A percentile compares a stretch with the other conserved stretches of the same genome.
Conservation (phyloP, 2,329 filamentous ascomycete species). For the Monosporascus sp. region DNA sequence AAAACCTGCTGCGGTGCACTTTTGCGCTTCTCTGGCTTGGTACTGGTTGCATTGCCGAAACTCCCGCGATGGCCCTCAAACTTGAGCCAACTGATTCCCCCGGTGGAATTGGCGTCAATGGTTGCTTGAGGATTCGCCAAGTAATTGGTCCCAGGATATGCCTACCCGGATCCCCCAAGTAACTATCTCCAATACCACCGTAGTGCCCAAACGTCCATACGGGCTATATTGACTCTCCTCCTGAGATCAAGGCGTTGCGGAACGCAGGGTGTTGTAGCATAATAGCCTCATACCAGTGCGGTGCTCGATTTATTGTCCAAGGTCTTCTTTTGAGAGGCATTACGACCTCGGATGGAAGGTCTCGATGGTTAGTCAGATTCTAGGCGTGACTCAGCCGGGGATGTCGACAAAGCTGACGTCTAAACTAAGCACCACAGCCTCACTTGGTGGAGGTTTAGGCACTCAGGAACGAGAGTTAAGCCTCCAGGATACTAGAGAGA, state of each 20-base stretch:
- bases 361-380: background rate
- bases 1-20: background rate
- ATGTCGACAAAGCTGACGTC: background rate
- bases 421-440: background rate
- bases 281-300: too few relatives aligned
- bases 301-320: too few relatives aligned
- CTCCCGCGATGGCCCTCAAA: background rate
- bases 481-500: too few relatives aligned
- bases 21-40: background rate
- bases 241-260: too few relatives aligned
- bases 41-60: background rate
- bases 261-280: too few relatives aligned
- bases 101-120: background rate
- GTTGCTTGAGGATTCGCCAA: background rate
- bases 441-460: too few relatives aligned
- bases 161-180: background rate
- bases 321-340: too few relatives aligned
- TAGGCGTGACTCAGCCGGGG: background rate
- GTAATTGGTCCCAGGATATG: background rate
- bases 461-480: too few relatives aligned
- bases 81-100: background rate
- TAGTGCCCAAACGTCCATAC: background rate
- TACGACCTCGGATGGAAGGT: too few relatives aligned
- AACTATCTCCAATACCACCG: background rate
- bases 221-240: background rate